Conservation (phyloP, 495 filamentous ascomycete species). For the Filosporella fistucella region DNA sequence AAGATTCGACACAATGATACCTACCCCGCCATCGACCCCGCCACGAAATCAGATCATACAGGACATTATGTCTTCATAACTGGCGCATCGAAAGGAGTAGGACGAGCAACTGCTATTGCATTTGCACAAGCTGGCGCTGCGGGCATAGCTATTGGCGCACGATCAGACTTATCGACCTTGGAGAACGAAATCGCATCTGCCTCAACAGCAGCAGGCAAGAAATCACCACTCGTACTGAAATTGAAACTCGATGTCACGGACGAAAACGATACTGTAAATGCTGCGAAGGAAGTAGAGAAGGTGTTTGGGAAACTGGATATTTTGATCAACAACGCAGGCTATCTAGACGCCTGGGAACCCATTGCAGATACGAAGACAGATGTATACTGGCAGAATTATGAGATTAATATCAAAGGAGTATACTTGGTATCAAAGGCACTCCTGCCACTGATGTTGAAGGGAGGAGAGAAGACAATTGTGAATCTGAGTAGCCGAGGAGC, state of each 20-base stretch:
- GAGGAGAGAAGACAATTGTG: constrained; percentile 42
- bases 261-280: constrained; percentile 32
- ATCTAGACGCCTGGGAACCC: constrained; percentile 28
- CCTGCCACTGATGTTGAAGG: constrained; percentile 40
- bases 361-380: constrained; percentile 30
- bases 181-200: constrained; percentile 31
- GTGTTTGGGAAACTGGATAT: constrained; percentile 45
- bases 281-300: constrained; percentile 28
- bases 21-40: constrained; percentile 1
- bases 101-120: constrained; percentile 35
- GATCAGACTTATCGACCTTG: constrained; percentile 30
- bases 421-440: constrained; percentile 36
- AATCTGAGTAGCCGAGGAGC: constrained; percentile 41
- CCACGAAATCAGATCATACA: constrained; percentile 3
- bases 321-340: constrained; percentile 56
- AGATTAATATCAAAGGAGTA: constrained; percentile 39
- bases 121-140: constrained; percentile 39
- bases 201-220: constrained; percentile 28
- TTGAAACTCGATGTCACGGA: constrained; percentile 36
- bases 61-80: constrained; percentile 39
- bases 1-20: neutral
- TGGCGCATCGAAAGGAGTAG: constrained; percentile 46
- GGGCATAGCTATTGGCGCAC: constrained; percentile 34
- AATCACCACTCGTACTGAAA: constrained; percentile 29
- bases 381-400: constrained; percentile 32